Base-by-base conservation (phyloP, 1,284 basidiomycete species). In the Chiua sp. region DNA sequence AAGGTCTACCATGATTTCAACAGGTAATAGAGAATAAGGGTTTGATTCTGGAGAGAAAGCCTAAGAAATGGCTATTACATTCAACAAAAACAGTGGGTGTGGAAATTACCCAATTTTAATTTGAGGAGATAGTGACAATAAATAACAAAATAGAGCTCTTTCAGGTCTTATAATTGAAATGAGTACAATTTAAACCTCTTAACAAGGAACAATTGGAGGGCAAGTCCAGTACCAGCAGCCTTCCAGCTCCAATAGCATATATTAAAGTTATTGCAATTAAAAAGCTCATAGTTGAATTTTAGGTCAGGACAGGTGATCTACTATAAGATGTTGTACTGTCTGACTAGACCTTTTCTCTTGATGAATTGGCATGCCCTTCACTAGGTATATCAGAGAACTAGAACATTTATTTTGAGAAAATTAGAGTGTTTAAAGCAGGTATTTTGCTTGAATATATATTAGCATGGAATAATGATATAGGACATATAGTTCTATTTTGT, bases 401-500 rank as follows among this genome's bases (percentile, higher is more conserved):
- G 79, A 79, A 81, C 78, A 75, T 81, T 82, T 82, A 82, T 81
- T 77, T 82, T 82, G 82, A 83, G 77, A 81, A 82, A 83, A 82
- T 82, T 81, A 82, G 80, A 62, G 57, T 60, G 58, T 56, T 62
- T 54, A 62, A 62, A 60, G 60, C 59, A 61, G 60, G 51, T 44
- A 79, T 70, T 79, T 77, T 76, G 81, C 81, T 76, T 69, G 76
- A 80, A n/a, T n/a, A 81, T 82, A 80, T 76, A 78, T 81, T 80
- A 80, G 80, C 63, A 63, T 63, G 62, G 56, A 63, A 82, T 84
- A 82, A 82, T 83, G 60, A 56, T 62, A 63, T 63, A 63, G 56
- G 61, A 63, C 55, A 47, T 42, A 59, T 35, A 39, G 55, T 63
- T 62, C 61, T 63, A 63, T 62, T 63, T 63, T 47, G 56, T 63